Evolutionary conservation across 1,284 basidiomycete genomes (phyloP).

Genomic region (Trametes polyzona): DNA sequence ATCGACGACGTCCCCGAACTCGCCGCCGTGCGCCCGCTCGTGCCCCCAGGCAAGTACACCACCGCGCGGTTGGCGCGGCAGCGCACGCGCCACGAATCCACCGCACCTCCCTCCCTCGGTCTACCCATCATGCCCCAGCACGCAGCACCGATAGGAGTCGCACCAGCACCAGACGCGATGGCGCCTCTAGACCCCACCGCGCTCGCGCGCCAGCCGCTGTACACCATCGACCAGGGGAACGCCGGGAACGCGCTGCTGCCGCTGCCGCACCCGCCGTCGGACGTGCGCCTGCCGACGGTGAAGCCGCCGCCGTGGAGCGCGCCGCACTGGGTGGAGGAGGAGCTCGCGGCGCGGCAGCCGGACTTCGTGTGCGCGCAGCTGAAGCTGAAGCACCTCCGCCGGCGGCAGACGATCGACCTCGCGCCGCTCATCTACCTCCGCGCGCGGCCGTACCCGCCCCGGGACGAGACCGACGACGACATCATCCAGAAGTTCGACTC

Average conservation of each 20-base stretch:
- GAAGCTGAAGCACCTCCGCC: constrained; percentile 1
- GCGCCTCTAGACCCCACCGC: neutral
- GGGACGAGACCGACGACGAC: constrained; percentile 25
- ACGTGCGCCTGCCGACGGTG: constrained; percentile 17
- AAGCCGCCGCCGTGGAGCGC: constrained; percentile 24
- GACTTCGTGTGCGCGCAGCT: constrained; percentile 15
- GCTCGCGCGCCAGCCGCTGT: constrained; percentile 12
- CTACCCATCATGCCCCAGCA: neutral
- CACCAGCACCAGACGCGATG: neutral
- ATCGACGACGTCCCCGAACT: constrained; percentile 64
- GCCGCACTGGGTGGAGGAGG: constrained; percentile 21
- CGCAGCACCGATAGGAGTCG: no score
- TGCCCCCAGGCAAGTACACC: constrained; percentile 52
- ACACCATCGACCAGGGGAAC: constrained; percentile 14
- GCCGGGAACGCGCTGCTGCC: no score
- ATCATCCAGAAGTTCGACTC: constrained; percentile 24
- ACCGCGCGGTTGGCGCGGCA: constrained; percentile 37
- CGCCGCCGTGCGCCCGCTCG: constrained; percentile 46
- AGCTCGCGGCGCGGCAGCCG: constrained; percentile 20
- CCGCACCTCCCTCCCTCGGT: constrained; percentile 2
- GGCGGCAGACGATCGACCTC: constrained; percentile 18
- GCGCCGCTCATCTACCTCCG: constrained; percentile 27
- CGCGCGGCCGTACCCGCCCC: constrained; percentile 24
- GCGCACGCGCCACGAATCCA: constrained; percentile 27
- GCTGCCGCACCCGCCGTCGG: constrained; percentile 3